phyloP scores from a whole-genome alignment of 2,329 filamentous ascomycete species.

The Zymoseptoria pseudotritici region DNA sequence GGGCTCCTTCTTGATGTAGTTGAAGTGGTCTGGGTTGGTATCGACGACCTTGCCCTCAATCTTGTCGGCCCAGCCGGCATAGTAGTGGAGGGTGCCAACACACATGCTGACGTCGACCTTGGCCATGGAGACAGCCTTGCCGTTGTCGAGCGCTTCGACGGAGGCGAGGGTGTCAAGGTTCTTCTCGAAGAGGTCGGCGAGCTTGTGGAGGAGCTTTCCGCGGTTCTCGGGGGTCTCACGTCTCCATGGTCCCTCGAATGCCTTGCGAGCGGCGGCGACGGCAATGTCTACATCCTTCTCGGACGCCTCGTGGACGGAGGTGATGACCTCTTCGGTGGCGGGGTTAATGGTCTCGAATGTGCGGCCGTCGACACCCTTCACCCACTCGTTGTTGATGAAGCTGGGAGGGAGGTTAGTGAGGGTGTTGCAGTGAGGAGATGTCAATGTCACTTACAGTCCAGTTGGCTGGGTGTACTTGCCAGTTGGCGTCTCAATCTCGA shows the following conservation, averaged over 20 bases:
- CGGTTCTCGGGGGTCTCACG: slow-evolving; percentile 63
- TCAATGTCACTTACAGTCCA: slow-evolving; percentile 41
- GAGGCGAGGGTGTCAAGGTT: slow-evolving; percentile 68
- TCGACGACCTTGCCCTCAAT: slow-evolving; percentile 81
- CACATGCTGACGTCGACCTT: slow-evolving; percentile 66
- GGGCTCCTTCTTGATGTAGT: slow-evolving; percentile 75
- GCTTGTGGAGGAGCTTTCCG: slow-evolving; percentile 61
- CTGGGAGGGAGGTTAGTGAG: slow-evolving; percentile 34
- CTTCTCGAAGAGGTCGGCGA: slow-evolving; percentile 74
- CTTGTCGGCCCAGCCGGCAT: slow-evolving; percentile 88
- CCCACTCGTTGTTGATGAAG: slow-evolving; percentile 91
- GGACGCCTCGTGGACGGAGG: slow-evolving; percentile 72
- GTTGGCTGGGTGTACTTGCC: slow-evolving; percentile 51
- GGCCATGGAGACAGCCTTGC: slow-evolving; percentile 70
- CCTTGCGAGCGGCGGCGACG: slow-evolving; percentile 76
- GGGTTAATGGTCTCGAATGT: slow-evolving; percentile 92
- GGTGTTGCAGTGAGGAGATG: not conserved
- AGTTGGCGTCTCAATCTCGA: slow-evolving; percentile 62
- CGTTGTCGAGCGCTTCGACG: slow-evolving; percentile 83
- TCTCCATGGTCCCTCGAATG: slow-evolving; percentile 68
- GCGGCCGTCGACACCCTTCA: slow-evolving; percentile 75
- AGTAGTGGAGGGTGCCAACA: slow-evolving; percentile 70
- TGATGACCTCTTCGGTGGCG: slow-evolving; percentile 74
- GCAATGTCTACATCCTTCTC: slow-evolving; percentile 80
- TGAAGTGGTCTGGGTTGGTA: slow-evolving; percentile 68